Conservation (phyloP, 768 basidiomycete species). For the Phylloporus scabripes region DNA sequence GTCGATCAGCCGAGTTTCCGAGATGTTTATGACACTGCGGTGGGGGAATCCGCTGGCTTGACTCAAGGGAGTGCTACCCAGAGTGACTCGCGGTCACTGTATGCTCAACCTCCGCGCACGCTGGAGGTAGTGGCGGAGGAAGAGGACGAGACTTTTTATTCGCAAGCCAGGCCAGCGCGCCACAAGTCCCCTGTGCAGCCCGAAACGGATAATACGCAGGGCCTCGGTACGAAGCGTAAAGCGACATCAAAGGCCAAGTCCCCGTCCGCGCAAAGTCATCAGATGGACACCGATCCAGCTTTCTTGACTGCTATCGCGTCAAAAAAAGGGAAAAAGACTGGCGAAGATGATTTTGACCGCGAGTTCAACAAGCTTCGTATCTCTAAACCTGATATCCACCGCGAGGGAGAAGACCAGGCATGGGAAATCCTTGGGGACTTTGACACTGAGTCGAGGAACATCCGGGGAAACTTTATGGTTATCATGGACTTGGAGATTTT, state of each 20-base stretch:
- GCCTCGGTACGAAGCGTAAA: conserved; percentile 13
- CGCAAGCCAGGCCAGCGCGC: not conserved
- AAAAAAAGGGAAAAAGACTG: conserved; percentile 53
- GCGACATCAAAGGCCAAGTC: conserved; percentile 9
- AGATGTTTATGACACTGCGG: conserved; percentile 8
- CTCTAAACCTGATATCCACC: conserved; percentile 52
- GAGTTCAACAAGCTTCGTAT: conserved; percentile 78
- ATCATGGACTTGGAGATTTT: conserved; percentile 61
- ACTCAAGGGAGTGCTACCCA: conserved; percentile 25
- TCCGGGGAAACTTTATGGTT: conserved; percentile 79
- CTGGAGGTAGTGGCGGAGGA: conserved; percentile 47
- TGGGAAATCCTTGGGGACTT: conserved; percentile 64
- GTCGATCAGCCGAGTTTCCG: conserved; percentile 18
- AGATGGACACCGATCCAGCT: conserved; percentile 53
- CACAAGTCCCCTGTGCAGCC: conserved; percentile 1
- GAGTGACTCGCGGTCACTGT: conserved; percentile 16
- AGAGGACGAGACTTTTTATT: conserved; percentile 41
- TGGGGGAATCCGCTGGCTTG: conserved; percentile 10
- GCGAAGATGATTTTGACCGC: conserved; percentile 66
- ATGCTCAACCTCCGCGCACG: conserved; percentile 9
- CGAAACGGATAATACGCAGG: conserved; percentile 19
- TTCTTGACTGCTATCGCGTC: conserved; percentile 74
- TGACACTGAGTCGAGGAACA: conserved; percentile 46
- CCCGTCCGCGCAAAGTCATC: not conserved
- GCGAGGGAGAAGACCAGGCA: conserved; percentile 43